A percentile compares a stretch with the other conserved stretches of the same genome.
Conservation (phyloP, 345 rosid species). For the Aquilaria malaccensis region DNA sequence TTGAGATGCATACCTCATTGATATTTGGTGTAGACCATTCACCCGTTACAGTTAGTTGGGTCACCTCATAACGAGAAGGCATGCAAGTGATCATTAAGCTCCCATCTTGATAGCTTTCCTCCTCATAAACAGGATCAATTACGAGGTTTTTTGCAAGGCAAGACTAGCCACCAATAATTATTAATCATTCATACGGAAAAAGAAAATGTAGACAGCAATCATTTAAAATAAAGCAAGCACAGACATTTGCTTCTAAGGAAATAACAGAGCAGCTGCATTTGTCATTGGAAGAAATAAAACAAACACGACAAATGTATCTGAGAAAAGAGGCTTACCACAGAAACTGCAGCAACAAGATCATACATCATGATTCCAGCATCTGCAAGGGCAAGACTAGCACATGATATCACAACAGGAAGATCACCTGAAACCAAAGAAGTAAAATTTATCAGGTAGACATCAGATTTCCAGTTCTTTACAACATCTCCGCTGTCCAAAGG, state of each 20-base stretch:
- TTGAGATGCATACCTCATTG: constrained; percentile 48
- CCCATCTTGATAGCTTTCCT: constrained; percentile 89
- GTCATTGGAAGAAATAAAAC: neutral
- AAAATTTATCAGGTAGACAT: constrained; percentile 3
- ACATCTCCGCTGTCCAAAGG: neutral
- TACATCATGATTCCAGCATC: constrained; percentile 96
- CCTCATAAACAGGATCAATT: constrained; percentile 76
- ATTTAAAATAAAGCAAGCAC: neutral
- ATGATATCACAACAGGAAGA: constrained; percentile 79
- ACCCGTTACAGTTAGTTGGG: constrained; percentile 78
- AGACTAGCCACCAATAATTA: constrained; percentile 36
- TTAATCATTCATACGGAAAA: neutral
- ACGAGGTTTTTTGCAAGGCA: constrained; percentile 68
- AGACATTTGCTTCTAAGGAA: too few relatives aligned
- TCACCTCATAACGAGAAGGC: constrained; percentile 88
- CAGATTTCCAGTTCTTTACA: neutral
- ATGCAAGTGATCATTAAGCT: constrained; percentile 71
- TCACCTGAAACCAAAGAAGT: constrained; percentile 52
- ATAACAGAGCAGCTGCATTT: too few relatives aligned
- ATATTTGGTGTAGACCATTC: constrained; percentile 79
- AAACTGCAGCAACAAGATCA: constrained; percentile 88
- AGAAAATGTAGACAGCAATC: neutral
- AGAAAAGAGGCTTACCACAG: constrained; percentile 53
- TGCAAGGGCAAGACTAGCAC: constrained; percentile 97
- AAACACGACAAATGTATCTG: neutral